Evolutionary conservation across 2,329 filamentous ascomycete genomes (phyloP).

Genomic region (Fusarium secorum): DNA sequence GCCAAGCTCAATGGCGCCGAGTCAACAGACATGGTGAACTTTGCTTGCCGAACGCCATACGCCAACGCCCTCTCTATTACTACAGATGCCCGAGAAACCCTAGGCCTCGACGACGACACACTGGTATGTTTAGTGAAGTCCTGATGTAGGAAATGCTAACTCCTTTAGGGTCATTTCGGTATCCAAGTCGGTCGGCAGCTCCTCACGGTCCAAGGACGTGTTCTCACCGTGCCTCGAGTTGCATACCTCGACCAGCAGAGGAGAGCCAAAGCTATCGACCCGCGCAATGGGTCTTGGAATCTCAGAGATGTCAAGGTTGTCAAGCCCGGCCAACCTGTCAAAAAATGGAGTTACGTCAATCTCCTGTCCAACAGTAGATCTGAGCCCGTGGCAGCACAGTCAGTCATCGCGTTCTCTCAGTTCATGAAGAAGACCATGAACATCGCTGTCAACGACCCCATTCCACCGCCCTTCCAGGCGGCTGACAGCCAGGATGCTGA

Average conservation of each 20-base stretch:
- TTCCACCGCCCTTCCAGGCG: slow-evolving; percentile 5
- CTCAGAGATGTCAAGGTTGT: slow-evolving; percentile 66
- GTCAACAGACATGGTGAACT: slow-evolving; percentile 73
- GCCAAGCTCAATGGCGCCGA: slow-evolving; percentile 67
- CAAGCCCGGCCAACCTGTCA: slow-evolving; percentile 55
- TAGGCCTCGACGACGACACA: slow-evolving; percentile 63
- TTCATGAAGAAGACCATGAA: slow-evolving; percentile 51
- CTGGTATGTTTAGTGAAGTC: slow-evolving; percentile 42
- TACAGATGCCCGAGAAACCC: slow-evolving; percentile 60
- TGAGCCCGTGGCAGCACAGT: slow-evolving; percentile 11
- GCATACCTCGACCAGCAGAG: slow-evolving; percentile 57
- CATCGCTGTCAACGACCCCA: slow-evolving; percentile 47
- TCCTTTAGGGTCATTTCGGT: slow-evolving; percentile 60
- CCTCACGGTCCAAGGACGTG: slow-evolving; percentile 75
- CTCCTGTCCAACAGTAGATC: slow-evolving; percentile 37
- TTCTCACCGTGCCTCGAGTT: slow-evolving; percentile 68
- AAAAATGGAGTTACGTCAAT: slow-evolving; percentile 60
- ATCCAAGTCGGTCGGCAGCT: slow-evolving; percentile 68
- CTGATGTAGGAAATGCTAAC: slow-evolving; percentile 12
- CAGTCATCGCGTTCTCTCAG: slow-evolving; percentile 47
- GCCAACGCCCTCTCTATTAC: slow-evolving; percentile 74
- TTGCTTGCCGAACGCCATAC: slow-evolving; percentile 72
- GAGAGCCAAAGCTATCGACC: slow-evolving; percentile 46
- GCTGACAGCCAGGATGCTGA: slow-evolving; percentile 33
- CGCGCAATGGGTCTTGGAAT: slow-evolving; percentile 72